phyloP scores from a whole-genome alignment of 768 basidiomycete species.

The Leccinellum luteum region DNA sequence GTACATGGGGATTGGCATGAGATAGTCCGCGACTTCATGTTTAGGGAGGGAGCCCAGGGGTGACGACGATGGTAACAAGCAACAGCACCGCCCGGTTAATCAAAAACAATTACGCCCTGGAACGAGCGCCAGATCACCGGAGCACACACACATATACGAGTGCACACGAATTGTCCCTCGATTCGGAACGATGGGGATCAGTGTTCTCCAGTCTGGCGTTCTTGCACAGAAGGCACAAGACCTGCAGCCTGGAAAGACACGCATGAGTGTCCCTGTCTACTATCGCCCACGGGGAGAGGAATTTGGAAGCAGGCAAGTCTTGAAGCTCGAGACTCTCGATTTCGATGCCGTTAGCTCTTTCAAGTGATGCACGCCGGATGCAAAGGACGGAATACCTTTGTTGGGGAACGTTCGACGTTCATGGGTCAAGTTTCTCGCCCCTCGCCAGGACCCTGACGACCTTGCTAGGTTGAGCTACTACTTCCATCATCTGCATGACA shows the following conservation, averaged over 20 bases:
- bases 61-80: constrained; percentile 12
- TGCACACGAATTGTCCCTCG: constrained; percentile 25
- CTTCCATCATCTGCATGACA: constrained; percentile 81
- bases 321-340: constrained; percentile 17
- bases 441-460: constrained; percentile 79
- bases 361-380: neutral
- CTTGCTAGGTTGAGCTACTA: constrained; percentile 67
- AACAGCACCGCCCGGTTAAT: constrained; percentile 16
- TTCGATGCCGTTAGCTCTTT: constrained; percentile 5
- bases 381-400: constrained; percentile 12
- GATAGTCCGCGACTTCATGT: constrained; percentile 27
- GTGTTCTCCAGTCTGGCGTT: constrained; percentile 13
- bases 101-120: constrained; percentile 21
- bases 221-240: constrained; percentile 19
- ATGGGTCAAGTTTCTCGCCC: constrained; percentile 76
- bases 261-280: constrained; percentile 19
- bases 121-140: constrained; percentile 17
- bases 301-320: constrained; percentile 17
- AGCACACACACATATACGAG: constrained; percentile 16
- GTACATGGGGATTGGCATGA: constrained; percentile 28
- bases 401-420: neutral
- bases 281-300: constrained; percentile 13
- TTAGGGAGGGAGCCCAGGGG: constrained; percentile 1
- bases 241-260: constrained; percentile 25
- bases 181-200: constrained; percentile 19